These are phyloP conservation scores for Stenocarpella maydis DNA, from an alignment of 2,329 filamentous ascomycete genomes.

Conservation along the genomic window DNA sequence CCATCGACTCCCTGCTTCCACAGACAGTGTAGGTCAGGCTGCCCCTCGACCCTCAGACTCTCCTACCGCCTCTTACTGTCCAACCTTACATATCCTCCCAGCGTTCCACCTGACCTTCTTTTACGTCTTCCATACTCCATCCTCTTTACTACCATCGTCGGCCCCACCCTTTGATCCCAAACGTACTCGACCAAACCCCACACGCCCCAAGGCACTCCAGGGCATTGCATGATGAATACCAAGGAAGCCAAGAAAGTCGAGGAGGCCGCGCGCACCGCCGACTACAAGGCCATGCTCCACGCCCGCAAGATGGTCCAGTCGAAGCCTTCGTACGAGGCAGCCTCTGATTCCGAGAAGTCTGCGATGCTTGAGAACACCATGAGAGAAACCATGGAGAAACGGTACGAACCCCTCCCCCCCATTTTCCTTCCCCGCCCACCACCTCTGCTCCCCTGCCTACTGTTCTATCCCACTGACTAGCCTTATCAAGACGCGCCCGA, in stretches of 20 bases:
- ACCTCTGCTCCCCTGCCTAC: neutral
- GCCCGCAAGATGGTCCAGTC: constrained; percentile 21
- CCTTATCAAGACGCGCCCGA: neutral
- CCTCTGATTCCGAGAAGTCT: constrained; percentile 20
- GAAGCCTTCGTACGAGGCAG: constrained; percentile 22
- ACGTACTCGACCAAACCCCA: constrained; percentile 42
- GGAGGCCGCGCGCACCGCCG: constrained; percentile 26
- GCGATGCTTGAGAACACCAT: constrained; percentile 31
- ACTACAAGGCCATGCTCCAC: constrained; percentile 37
- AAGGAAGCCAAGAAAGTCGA: constrained; percentile 16
- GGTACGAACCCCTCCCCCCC: constrained; percentile 2
- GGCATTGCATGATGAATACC: constrained; percentile 36
- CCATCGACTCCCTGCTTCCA: too few species aligned
- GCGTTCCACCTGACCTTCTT: too few species aligned
- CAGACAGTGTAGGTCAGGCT: too few species aligned
- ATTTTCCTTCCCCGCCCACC: too few species aligned
- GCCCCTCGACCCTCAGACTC: too few species aligned
- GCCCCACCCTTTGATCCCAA: neutral
- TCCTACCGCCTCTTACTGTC: too few species aligned
- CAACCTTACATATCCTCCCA: too few species aligned
- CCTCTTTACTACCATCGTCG: neutral
- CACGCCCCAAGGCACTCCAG: constrained; percentile 38
- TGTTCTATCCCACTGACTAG: neutral
- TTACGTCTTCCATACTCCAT: neutral
- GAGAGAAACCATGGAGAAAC: constrained; percentile 30